These are phyloP conservation scores for Irpex sp. DNA, from an alignment of 1,284 basidiomycete genomes.

Conservation along the genomic window DNA sequence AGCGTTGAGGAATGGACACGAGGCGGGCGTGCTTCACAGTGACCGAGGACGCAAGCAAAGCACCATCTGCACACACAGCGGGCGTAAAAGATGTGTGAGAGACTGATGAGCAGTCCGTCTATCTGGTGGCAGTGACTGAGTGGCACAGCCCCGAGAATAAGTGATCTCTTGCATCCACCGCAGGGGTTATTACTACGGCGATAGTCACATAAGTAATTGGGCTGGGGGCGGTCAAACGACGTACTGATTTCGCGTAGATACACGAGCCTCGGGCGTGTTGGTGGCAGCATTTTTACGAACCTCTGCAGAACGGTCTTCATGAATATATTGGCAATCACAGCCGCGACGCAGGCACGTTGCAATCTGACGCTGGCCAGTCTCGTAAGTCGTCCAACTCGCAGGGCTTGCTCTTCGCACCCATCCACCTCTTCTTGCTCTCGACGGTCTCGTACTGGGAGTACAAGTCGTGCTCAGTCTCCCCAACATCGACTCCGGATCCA, in stretches of 20 bases:
- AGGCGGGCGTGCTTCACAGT: too few relatives aligned
- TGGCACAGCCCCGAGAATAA: not conserved
- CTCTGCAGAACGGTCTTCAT: constrained; percentile 14
- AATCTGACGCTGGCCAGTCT: constrained; percentile 57
- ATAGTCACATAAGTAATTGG: not conserved
- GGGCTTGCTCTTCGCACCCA: constrained; percentile 41
- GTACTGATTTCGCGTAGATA: constrained; percentile 19
- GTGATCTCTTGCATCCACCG: not conserved
- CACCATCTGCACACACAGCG: not conserved
- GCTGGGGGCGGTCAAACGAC: not conserved
- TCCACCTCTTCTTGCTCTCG: constrained; percentile 29
- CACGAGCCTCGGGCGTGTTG: constrained; percentile 28
- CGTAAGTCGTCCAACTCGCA: constrained; percentile 33
- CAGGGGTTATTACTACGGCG: not conserved
- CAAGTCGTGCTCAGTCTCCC: constrained; percentile 1
- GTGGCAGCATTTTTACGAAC: constrained; percentile 9
- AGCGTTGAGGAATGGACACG: too few relatives aligned
- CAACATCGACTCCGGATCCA: too few relatives aligned
- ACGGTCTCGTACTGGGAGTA: not conserved
- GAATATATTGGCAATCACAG: constrained; percentile 33
- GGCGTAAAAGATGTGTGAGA: not conserved
- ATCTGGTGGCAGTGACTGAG: not conserved
- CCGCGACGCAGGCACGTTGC: constrained; percentile 68
- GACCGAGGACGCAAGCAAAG: too few relatives aligned
- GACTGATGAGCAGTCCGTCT: not conserved